A percentile compares a stretch with the other conserved stretches of the same genome.
Conservation (phyloP, 2,329 filamentous ascomycete species). For the Sphaerulina vaccinii region DNA sequence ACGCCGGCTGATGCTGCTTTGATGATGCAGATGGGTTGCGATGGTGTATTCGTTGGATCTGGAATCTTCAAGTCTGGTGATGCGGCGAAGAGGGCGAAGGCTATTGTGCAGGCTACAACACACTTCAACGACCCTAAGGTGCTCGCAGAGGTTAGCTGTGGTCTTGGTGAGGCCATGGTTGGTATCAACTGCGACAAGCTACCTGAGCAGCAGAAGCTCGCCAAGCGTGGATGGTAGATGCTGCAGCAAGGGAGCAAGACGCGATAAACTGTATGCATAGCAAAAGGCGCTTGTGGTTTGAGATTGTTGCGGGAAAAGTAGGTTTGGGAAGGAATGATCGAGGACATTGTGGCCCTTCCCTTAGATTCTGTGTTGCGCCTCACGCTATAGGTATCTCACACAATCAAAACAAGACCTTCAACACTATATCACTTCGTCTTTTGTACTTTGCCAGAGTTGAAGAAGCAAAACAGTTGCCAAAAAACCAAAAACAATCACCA, state of each 20-base stretch:
- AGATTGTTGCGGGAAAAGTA: neutral
- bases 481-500: too few relatives aligned
- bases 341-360: conserved; percentile 2
- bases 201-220: conserved; percentile 76
- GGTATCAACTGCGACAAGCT: conserved; percentile 84
- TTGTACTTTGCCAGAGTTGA: too few relatives aligned
- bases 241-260: neutral
- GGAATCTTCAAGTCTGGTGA: conserved; percentile 98
- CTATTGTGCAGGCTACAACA: conserved; percentile 91
- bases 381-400: conserved; percentile 10
- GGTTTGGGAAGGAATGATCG: neutral
- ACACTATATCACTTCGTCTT: too few relatives aligned
- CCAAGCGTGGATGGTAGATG: conserved; percentile 74
- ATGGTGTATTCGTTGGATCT: conserved; percentile 94
- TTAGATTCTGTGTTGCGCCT: conserved; percentile 12
- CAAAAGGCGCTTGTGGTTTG: conserved; percentile 6
- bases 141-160: conserved; percentile 80
- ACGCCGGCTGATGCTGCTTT: conserved; percentile 94
- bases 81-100: conserved; percentile 83
- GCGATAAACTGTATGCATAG: conserved; percentile 13
- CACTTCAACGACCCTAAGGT: conserved; percentile 85
- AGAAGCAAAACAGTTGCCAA: too few relatives aligned
- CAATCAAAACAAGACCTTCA: neutral
- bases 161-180: conserved; percentile 96
- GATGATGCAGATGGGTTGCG: conserved; percentile 99